Evolutionary conservation across 768 basidiomycete genomes (phyloP), one percentile per base, ranked within the genome.

Genomic region (Kwoniella europaea): DNA sequence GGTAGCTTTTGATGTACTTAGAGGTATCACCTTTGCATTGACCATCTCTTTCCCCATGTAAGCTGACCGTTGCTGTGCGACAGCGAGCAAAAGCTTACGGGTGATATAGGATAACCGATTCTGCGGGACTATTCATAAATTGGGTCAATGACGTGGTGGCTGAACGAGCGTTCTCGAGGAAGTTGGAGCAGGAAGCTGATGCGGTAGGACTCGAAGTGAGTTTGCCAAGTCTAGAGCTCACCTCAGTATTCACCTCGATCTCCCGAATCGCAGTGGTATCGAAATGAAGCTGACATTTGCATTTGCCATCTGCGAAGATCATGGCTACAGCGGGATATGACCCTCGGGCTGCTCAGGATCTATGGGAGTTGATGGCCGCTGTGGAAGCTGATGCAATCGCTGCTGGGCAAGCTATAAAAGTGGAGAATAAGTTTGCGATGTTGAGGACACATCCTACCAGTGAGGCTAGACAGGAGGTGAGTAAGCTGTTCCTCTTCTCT

Each of bases 251-350:
- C 50, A 20, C 20, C 29, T 35, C 43, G 50, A 24, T 22, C 16
- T 63, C 12, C 50, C 16, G 20, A 15, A 9, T 16, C 16, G 50
- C 50, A 10, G 15, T 52, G 15, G 12, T 18, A 55, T 18, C 16
- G 22, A 41, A 9, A 35, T 41, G 12, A 42, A 29, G 46, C 60
- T 67, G 53, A 59, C 27, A 18, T 44, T 9, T 35, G 35, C 35
- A 53, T 16, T 29, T 3, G 24, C 41, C 16, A 7, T 27, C 1
- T 63, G 43, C 20, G 4, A 54, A 86, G 83, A 78, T 86, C 65
- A 86, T 86, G 85, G 85, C 86, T 1, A 76, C 74, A 24, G 86
- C 86, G n/a, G 84, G 85, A 22, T 86, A 85, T 67, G 81, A 86
- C 65, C 86, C 86, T 1, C 74, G 83, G 2, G 82, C 82, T 0